These are phyloP conservation scores for Misopates orontium DNA, from an alignment of 257 asterid species.

Conservation along the genomic window DNA sequence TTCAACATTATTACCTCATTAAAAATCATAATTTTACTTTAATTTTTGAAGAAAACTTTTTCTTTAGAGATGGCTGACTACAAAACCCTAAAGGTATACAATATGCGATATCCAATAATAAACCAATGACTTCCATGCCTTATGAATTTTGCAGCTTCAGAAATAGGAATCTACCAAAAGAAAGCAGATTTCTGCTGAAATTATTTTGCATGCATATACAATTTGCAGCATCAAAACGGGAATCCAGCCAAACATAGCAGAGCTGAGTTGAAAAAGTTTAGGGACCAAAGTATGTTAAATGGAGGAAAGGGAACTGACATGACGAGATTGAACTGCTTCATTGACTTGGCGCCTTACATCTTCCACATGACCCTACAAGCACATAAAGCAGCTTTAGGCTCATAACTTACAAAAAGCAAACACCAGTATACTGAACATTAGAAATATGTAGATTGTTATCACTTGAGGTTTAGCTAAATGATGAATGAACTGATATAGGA, in stretches of 20 bases:
- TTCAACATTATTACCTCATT: not conserved
- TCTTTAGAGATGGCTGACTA: not conserved
- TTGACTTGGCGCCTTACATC: constrained; percentile 89
- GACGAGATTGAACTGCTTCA: constrained; percentile 92
- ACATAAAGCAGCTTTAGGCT: constrained; percentile 27
- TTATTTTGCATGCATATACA: not conserved
- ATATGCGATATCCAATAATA: not conserved
- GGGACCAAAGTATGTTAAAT: not conserved
- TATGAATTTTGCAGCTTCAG: too few relatives aligned
- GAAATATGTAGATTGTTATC: too few relatives aligned
- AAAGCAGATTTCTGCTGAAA: too few relatives aligned
- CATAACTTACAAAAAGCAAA: constrained; percentile 1
- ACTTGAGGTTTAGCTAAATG: not conserved
- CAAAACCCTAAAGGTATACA: not conserved
- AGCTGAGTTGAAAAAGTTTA: not conserved
- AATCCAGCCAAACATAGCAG: constrained; percentile 1
- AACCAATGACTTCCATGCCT: not conserved
- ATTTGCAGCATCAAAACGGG: constrained; percentile 1
- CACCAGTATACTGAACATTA: not conserved
- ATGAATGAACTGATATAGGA: constrained; percentile 8
- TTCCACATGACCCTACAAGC: constrained; percentile 84
- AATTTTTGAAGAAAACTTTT: not conserved
- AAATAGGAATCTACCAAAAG: too few relatives aligned
- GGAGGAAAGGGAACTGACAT: constrained; percentile 54
- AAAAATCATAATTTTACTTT: too few relatives aligned